Base-by-base conservation (phyloP, 148 eudicot species). In the Cornus florida region DNA sequence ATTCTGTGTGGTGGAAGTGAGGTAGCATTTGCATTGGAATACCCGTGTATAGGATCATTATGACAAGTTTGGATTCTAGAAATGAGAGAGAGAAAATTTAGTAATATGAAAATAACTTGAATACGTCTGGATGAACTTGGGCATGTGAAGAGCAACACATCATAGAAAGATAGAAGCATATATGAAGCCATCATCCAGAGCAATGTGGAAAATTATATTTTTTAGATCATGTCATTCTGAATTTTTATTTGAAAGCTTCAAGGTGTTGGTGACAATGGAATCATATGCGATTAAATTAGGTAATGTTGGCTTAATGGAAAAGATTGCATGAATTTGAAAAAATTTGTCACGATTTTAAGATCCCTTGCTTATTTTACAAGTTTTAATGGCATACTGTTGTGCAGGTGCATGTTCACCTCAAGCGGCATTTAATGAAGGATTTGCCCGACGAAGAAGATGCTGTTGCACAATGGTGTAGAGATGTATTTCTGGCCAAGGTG, bases 391-490 rank as follows among this genome's bases (percentile, higher is more conserved):
- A 68, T 67, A 43, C 31, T 75, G 50, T 75, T 38, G 11, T 84
- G 83, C 88, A 96, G 99, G 85, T 92, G 62, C 95, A 96, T 72
- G 98, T 96, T 62, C 98, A 91, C 87, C 79, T 96, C 70, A 92
- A 89, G 85, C 86, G 99, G 48, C 92, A 90, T 78, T 77, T 78
- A 72, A 92, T 96, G 98, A 90, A 86, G 74, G 98, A 96, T 81
- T 83, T 96, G 74, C 98, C 99, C 46, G 97, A 92, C 83, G 77
- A 92, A 17, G 97, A 92, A 53, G 98, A 93, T 67, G 92, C 86
- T 75, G 88, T 93, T 82, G 99, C 99, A 43, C 98, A 96, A 71
- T 93, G 99, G 99, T 96, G 99, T 85, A 91, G 78, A 86, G 99
- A 96, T 81, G 74, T 78, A 64, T 96, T 93, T 84, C 83, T 90